These are phyloP conservation scores for Symbiodinium natans DNA, from an alignment of 73 alveolate species.

Conservation along the genomic window DNA sequence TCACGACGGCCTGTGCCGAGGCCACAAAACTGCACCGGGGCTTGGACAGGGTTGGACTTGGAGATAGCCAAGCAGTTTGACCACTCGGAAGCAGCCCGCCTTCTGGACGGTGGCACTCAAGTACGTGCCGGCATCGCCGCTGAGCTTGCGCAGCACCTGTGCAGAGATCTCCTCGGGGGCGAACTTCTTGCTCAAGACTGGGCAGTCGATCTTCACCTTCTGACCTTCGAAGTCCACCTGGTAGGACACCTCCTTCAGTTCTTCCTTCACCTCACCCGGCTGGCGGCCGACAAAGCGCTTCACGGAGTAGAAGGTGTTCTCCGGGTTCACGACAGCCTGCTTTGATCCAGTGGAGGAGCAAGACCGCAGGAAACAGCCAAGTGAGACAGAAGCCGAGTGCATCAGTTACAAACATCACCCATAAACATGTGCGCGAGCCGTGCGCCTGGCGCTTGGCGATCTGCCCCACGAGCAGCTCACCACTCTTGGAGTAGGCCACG, in stretches of 20 bases:
- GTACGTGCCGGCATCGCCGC: constrained; percentile 97
- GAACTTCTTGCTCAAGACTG: constrained; percentile 97
- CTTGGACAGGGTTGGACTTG: background rate
- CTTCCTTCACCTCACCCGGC: constrained; percentile 96
- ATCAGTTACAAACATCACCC: background rate
- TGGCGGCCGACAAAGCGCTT: constrained; percentile 97
- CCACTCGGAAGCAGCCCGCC: constrained; percentile 46
- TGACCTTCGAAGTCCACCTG: constrained; percentile 96
- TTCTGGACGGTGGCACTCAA: constrained; percentile 96
- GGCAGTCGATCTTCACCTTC: constrained; percentile 96
- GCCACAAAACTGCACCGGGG: background rate
- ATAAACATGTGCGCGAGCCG: background rate
- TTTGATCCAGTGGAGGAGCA: background rate
- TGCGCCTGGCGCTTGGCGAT: constrained; percentile 96
- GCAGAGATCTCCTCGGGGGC: constrained; percentile 98
- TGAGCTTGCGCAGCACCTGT: constrained; percentile 98
- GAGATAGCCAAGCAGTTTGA: background rate
- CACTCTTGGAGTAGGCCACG: constrained; percentile 96
- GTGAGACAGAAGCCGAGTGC: background rate
- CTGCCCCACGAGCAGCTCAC: constrained; percentile 96
- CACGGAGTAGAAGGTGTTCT: constrained; percentile 96
- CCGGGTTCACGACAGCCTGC: constrained; percentile 96
- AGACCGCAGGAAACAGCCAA: background rate
- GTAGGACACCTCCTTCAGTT: constrained; percentile 96
- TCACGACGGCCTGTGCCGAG: constrained; percentile 95